Conservation (phyloP, 805 yeast genomes). For the Yamadazyma philogaea region DNA sequence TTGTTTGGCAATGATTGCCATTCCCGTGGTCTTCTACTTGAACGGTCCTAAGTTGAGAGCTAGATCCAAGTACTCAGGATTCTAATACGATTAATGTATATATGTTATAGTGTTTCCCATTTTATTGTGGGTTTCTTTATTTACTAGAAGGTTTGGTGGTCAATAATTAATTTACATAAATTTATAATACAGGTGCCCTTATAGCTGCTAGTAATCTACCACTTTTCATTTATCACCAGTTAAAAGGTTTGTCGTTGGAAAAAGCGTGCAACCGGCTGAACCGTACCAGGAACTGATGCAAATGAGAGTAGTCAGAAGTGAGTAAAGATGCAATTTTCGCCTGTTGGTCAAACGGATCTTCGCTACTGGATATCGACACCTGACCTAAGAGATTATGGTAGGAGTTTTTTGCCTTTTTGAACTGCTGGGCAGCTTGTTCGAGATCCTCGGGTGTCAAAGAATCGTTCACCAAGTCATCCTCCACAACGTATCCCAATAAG, state of each 20-base stretch:
- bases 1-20: conserved; percentile 39
- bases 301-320: background rate
- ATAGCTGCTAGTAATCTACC: too few relatives aligned
- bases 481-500: conserved; percentile 8
- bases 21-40: conserved; percentile 46
- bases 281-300: conserved; percentile 1
- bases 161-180: too few relatives aligned
- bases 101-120: too few relatives aligned
- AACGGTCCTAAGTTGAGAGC: conserved; percentile 46
- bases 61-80: conserved; percentile 36
- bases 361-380: background rate
- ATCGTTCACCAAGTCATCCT: conserved; percentile 3
- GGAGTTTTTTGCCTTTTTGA: conserved; percentile 3
- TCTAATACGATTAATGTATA: background rate
- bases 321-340: background rate
- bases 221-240: background rate
- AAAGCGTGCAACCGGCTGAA: background rate
- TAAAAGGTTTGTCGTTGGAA: background rate
- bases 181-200: too few relatives aligned
- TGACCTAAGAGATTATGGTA: conserved; percentile 11
- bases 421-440: background rate
- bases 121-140: too few relatives aligned
- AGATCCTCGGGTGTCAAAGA: background rate
- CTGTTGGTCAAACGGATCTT: conserved; percentile 2
- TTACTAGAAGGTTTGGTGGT: too few relatives aligned